Evolutionary conservation across 192 early-diverging fungal genomes (phyloP), one percentile per base, ranked within the genome.

Genomic region (Lunasporangiospora selenospora): DNA sequence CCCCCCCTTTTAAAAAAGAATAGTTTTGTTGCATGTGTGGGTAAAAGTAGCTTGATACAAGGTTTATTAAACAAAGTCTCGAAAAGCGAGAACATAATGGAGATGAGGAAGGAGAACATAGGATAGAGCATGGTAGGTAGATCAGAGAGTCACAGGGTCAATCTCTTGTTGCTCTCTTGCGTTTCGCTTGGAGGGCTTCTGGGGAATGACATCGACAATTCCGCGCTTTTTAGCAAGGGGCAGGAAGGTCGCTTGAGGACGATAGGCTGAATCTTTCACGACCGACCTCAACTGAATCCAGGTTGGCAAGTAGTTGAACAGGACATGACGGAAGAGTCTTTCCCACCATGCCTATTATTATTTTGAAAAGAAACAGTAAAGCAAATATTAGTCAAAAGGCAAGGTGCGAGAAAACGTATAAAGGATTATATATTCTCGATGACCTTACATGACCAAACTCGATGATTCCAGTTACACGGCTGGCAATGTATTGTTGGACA

Each of bases 281-380:
- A 65, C 0, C 12, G 27, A 29, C 4, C 33, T 54, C 1, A 2
- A 6, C 18, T 39, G 23, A 23, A 54, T 1, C 6, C 51, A 38
- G 9, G 45, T 39, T 2, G 62, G 62, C 3, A 64, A 4, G 5
- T 34, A 64, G 19, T 64, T 43, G 41, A 54, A 46, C 6, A 54
- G 32, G 16, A 64, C 31, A 15, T 54, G 43, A 7, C 62, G 40
- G 4, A 47, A 3, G 6, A 46, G 5, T 4, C 53, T 26, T 12
- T 65, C 62, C n/a, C 0, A 16, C 2, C 36, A 21, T 0, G 62
- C 49, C 62, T 65, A 46, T 18, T 4, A 6, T n/a, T 18, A 43
- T 12, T 2, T 18, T 33, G 24, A 18, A 24, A 13, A n/a, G 3
- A 33, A 36, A 16, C 9, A 21, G 3, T 2, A 43, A 19, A 23